Base-by-base conservation (phyloP, 768 basidiomycete genomes). In the Exidia glandulosa region DNA sequence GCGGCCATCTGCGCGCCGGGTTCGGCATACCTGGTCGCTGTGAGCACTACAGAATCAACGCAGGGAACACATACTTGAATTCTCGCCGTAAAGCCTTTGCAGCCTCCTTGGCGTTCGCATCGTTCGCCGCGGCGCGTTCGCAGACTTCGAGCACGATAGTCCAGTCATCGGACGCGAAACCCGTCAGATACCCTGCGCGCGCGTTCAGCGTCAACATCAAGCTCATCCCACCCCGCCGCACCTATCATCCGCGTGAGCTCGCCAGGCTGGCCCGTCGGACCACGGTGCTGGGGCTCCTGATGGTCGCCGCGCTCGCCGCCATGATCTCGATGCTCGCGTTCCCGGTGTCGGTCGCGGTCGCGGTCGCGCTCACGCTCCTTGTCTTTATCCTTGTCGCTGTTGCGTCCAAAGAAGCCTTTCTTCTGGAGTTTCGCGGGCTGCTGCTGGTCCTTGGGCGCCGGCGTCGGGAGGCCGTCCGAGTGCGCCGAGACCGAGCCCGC, bases 121-220 rank as follows among this genome's bases (percentile, higher is more conserved):
- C 89, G 65, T 67, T 87, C 2, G 80, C 71, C 1, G 88, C 88
- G 3, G 89, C 88, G 33, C 88, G 77, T 58, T 95, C 92, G 66
- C 89, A 93, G 16, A 94, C 88, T 58, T 92, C 90, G 56, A 92
- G 76, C 0, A 94, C 87, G 32, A 91, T 78, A 0, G 79, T 71
- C 86, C 88, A 90, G 67, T 92, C 88, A 68, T 92, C 89, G 2
- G 89, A 86, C 27, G 62, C 63, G 25, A 63, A 60, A 25, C 61
- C 63, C 6, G 66, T 63, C 37, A 63, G 57, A 50, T 56, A 64
- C 30, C 65, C 60, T 61, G 50, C 5, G 6, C 25, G 54, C 32
- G 30, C 31, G 19, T 34, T 34, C 32, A 58, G 30, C n/a, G 27
- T 29, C 16, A 34, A 4, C 27, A 29, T 16, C 32, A 19, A n/a